A percentile compares a stretch with the other conserved stretches of the same genome.
These are phyloP conservation scores for Neoboletus subvelutipes DNA, from an alignment of 768 basidiomycete genomes.

Conservation along the genomic window DNA sequence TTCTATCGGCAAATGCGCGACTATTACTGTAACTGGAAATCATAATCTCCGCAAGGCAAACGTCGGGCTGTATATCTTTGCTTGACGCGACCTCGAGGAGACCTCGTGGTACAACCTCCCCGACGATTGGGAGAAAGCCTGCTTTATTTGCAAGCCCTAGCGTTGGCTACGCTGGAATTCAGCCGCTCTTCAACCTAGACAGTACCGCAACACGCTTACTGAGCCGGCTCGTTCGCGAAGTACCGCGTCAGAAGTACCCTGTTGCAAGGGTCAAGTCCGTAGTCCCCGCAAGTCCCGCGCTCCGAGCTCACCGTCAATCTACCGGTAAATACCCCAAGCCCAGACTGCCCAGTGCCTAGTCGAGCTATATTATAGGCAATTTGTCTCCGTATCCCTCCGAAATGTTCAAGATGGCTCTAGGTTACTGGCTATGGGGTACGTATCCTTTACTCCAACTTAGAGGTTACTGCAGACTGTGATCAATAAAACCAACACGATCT, in stretches of 20 bases:
- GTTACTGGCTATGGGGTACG: not conserved
- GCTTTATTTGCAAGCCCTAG: slow-evolving; percentile 8
- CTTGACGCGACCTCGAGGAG: slow-evolving; percentile 21
- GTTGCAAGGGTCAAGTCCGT: not conserved
- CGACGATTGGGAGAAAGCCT: slow-evolving; percentile 15
- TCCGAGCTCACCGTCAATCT: not conserved
- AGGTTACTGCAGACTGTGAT: not conserved
- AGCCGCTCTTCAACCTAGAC: slow-evolving; percentile 1
- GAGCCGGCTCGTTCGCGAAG: not conserved
- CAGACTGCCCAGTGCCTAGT: not conserved
- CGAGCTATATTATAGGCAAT: not conserved
- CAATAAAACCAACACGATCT: not conserved
- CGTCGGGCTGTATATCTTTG: slow-evolving; percentile 12
- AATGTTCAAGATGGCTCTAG: not conserved
- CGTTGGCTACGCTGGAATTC: not conserved
- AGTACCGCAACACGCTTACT: slow-evolving; percentile 6
- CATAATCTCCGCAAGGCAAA: slow-evolving; percentile 9
- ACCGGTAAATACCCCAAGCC: not conserved
- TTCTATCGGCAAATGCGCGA: slow-evolving; percentile 16
- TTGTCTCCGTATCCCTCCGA: not conserved
- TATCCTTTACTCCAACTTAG: too few species aligned
- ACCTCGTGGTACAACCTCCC: slow-evolving; percentile 21
- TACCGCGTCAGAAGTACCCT: not conserved
- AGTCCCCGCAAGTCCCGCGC: not conserved
- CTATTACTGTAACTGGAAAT: slow-evolving; percentile 3